Conservation (phyloP, 2,329 filamentous ascomycete species). For the Xylariales sp. region DNA sequence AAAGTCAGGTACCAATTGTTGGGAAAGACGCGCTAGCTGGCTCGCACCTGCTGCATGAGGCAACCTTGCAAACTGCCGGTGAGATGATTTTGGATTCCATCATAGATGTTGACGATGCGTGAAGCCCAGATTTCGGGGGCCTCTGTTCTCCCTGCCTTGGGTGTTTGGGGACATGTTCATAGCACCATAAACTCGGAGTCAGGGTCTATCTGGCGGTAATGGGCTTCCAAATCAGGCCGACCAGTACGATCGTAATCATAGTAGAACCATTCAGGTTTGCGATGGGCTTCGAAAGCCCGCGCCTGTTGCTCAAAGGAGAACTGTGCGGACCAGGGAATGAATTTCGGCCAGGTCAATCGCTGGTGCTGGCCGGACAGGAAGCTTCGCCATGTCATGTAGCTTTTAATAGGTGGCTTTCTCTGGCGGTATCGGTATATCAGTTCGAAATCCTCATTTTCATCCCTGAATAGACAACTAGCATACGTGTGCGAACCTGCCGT, state of each 20-base stretch:
- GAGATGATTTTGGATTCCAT: too few species aligned
- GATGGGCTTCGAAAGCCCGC: constrained; percentile 2
- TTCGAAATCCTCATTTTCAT: constrained; percentile 6
- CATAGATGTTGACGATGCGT: neutral
- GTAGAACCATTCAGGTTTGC: constrained; percentile 9
- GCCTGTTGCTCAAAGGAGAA: constrained; percentile 7
- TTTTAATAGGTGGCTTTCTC: constrained; percentile 9
- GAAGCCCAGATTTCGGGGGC: neutral
- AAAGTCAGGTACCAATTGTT: too few species aligned
- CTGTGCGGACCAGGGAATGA: constrained; percentile 10
- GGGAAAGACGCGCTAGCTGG: too few species aligned
- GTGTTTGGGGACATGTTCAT: neutral
- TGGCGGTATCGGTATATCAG: constrained; percentile 9
- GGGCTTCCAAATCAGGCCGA: constrained; percentile 5
- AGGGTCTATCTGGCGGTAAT: constrained; percentile 7
- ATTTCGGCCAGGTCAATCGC: constrained; percentile 6
- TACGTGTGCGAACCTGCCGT: constrained; percentile 2
- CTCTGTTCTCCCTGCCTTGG: neutral
- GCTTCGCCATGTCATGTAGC: constrained; percentile 7
- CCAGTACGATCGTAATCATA: constrained; percentile 9
- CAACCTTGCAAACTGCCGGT: too few species aligned
- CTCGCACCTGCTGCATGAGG: too few species aligned
- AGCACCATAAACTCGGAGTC: constrained; percentile 9
- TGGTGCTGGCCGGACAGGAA: neutral
- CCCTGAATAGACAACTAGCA: constrained; percentile 3